Evolutionary conservation across 768 basidiomycete genomes (phyloP), one percentile per base, ranked within the genome.

Genomic region (Trametopsis cervina): DNA sequence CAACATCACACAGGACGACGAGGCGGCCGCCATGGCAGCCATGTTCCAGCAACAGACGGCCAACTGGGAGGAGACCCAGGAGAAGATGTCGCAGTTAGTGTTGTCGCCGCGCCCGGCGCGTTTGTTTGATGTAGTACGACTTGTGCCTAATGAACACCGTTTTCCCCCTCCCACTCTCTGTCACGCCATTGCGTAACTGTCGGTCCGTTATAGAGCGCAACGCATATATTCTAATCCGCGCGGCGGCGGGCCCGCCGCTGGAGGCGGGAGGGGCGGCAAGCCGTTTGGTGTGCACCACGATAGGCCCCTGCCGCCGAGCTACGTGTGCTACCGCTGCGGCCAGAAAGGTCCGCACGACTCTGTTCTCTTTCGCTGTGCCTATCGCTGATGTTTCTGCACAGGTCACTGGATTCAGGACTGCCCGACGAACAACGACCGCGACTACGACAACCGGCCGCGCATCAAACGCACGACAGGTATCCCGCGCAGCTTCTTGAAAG

Each of bases 361-460:
- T 29, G 24, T 42, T 12, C 15, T 23, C 21, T 41, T 11, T 20
- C 3, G 12, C 12, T 10, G 25, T 29, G 13, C 17, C 10, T 23
- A 40, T 47, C 21, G 13, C 24, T 26, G 49, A 29, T 27, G 23
- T 52, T 25, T 37, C 50, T 63, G n/a, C n/a, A n/a, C n/a, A 97
- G 95, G 96, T 35, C 96, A 99, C 62, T 99, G 96, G 96, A 99
- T 99, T 54, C 94, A 99, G 63, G 90, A 96, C 54, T 99, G 96
- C 63, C 96, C 96, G 1, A 96, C 93, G 4, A 97, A 97, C 63
- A 93, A 86, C 57, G 91, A 99, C 62, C 85, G 91, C 43, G 91
- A 94, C 42, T 96, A 85, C 55, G 91, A 95, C 65, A 86, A 98
- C 59, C 75, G 87, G 49, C 95, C 95, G 40, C 85, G 94, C 22